A percentile compares a stretch with the other conserved stretches of the same genome.
Evolutionary conservation across 2,329 filamentous ascomycete species (phyloP).

Genomic region (Dendryphion nanum): DNA sequence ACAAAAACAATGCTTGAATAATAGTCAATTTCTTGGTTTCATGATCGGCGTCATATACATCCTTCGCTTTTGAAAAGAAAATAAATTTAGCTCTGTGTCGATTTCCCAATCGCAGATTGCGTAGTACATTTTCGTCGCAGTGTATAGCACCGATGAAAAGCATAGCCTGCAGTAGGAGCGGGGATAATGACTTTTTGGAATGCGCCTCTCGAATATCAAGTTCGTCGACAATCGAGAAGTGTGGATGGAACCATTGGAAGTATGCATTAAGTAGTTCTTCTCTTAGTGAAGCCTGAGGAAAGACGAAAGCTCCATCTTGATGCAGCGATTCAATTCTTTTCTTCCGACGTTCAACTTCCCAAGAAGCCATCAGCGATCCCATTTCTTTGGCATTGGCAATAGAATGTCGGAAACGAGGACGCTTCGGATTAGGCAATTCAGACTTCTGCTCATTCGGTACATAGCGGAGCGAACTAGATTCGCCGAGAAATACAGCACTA

Average conservation of each 20-base stretch:
- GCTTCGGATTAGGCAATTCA: slow-evolving; percentile 17
- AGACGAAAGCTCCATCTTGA: slow-evolving; percentile 45
- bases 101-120: slow-evolving; percentile 47
- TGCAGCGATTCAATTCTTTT: slow-evolving; percentile 37
- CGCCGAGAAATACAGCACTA: slow-evolving; percentile 42
- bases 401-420: neutral
- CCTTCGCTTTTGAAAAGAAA: slow-evolving; percentile 52
- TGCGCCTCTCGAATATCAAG: slow-evolving; percentile 43
- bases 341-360: slow-evolving; percentile 22
- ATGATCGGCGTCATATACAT: slow-evolving; percentile 54
- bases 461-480: slow-evolving; percentile 51
- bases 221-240: slow-evolving; percentile 55
- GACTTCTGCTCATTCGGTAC: slow-evolving; percentile 43
- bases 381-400: neutral
- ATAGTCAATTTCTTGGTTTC: slow-evolving; percentile 52
- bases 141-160: slow-evolving; percentile 56
- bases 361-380: neutral
- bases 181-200: slow-evolving; percentile 45
- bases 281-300: slow-evolving; percentile 46
- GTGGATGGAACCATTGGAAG: slow-evolving; percentile 58
- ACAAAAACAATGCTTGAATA: slow-evolving; percentile 53
- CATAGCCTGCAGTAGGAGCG: slow-evolving; percentile 53
- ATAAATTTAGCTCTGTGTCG: slow-evolving; percentile 52
- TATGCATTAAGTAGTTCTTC: slow-evolving; percentile 51
- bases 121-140: slow-evolving; percentile 49